Percentiles rank a stretch among this genome's conserved stretches.
phyloP scores from a whole-genome alignment of 2,329 filamentous ascomycete genomes.

The Neonectria magnoliae region DNA sequence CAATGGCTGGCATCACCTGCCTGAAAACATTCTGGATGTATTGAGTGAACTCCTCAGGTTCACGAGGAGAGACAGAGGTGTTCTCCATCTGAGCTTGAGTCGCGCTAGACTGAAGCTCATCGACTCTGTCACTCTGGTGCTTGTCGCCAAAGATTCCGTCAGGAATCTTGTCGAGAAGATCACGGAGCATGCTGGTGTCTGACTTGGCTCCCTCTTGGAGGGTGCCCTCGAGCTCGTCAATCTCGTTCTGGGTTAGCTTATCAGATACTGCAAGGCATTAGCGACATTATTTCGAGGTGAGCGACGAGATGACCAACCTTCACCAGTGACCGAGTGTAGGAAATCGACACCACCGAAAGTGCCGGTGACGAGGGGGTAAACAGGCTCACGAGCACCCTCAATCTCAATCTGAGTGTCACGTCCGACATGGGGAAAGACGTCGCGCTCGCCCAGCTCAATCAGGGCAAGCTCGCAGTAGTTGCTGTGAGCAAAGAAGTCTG shows the following conservation, averaged over 20 bases:
- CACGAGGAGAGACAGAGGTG: constrained; percentile 76
- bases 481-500: constrained; percentile 90
- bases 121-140: constrained; percentile 78
- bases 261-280: constrained; percentile 70
- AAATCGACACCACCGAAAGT: constrained; percentile 97
- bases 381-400: constrained; percentile 69
- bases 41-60: constrained; percentile 85
- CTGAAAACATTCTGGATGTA: constrained; percentile 78
- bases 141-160: constrained; percentile 80
- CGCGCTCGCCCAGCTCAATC: constrained; percentile 83
- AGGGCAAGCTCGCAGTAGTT: constrained; percentile 92
- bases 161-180: constrained; percentile 84
- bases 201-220: constrained; percentile 71
- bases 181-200: constrained; percentile 79
- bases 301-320: constrained; percentile 54
- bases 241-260: constrained; percentile 90
- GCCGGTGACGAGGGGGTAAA: constrained; percentile 88
- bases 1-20: constrained; percentile 88
- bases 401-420: constrained; percentile 76
- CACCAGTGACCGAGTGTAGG: constrained; percentile 83
- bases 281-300: neutral
- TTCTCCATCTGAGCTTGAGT: constrained; percentile 79
- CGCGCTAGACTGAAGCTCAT: constrained; percentile 82
- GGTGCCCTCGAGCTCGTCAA: constrained; percentile 87
- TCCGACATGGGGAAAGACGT: constrained; percentile 90